phyloP scores from a whole-genome alignment of 805 yeast species.

The Saccharomycopsis guyanensis region DNA sequence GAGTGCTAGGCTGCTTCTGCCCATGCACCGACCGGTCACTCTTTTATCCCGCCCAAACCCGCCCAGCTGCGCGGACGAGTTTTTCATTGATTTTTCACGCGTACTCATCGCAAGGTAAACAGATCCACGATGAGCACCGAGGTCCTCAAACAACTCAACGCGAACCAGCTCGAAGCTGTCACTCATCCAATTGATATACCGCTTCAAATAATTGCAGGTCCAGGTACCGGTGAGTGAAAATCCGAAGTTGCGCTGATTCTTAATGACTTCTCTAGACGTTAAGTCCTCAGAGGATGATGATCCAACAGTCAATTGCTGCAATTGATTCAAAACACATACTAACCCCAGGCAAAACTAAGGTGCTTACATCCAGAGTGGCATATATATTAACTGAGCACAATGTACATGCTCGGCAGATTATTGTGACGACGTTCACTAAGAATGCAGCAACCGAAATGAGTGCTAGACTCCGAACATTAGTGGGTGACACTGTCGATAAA shows the following conservation, averaged over 20 bases:
- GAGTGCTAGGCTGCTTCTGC: too few relatives aligned
- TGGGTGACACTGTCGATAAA: constrained; percentile 32
- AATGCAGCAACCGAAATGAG: constrained; percentile 86
- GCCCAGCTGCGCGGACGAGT: too few relatives aligned
- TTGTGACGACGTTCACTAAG: constrained; percentile 89
- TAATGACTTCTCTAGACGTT: too few relatives aligned
- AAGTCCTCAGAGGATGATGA: too few relatives aligned
- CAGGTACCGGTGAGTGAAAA: constrained; percentile 48
- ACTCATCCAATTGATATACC: constrained; percentile 33
- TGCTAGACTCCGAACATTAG: constrained; percentile 42
- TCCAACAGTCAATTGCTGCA: too few relatives aligned
- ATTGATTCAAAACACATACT: neutral
- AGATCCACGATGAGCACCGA: too few relatives aligned
- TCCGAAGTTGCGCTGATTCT: neutral
- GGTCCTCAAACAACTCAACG: constrained; percentile 27
- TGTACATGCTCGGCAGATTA: constrained; percentile 52
- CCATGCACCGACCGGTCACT: too few relatives aligned
- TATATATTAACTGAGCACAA: constrained; percentile 45
- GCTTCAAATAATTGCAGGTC: constrained; percentile 54
- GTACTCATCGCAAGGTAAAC: too few relatives aligned
- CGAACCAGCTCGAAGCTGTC: constrained; percentile 39
- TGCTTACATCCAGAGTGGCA: constrained; percentile 73
- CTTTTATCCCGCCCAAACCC: too few relatives aligned
- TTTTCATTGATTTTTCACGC: neutral
- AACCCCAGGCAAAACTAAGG: constrained; percentile 73